Conservation (phyloP, 1,139 yeast genomes). For the Oligophagozyma castellii region DNA sequence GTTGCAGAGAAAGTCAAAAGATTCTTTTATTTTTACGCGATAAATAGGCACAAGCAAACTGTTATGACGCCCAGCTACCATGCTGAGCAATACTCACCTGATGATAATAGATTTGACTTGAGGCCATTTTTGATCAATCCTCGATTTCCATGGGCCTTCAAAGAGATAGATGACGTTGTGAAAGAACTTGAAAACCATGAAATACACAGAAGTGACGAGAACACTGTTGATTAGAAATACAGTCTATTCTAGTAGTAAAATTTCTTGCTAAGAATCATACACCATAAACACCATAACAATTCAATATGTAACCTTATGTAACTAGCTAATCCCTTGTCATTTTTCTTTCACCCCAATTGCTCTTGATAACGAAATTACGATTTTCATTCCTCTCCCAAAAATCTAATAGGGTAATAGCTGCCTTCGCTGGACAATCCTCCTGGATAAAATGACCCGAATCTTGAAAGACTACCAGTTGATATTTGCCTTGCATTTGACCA, state of each 20-base stretch:
- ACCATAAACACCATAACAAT: no score
- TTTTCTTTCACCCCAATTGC: slow-evolving; percentile 29
- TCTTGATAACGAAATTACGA: slow-evolving; percentile 23
- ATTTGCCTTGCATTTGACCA: slow-evolving; percentile 96
- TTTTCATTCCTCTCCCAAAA: slow-evolving; percentile 40
- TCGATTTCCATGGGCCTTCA: slow-evolving; percentile 80
- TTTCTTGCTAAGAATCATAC: no score
- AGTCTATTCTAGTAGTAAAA: no score
- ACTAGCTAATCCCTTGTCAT: no score
- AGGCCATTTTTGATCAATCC: slow-evolving; percentile 90
- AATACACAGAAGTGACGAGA: slow-evolving; percentile 8
- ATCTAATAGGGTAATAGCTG: slow-evolving; percentile 44
- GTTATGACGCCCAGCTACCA: slow-evolving; percentile 93
- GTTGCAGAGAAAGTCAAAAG: slow-evolving; percentile 86
- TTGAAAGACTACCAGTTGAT: slow-evolving; percentile 73
- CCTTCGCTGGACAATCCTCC: slow-evolving; percentile 68
- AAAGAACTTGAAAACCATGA: slow-evolving; percentile 33
- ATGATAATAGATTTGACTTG: slow-evolving; percentile 88
- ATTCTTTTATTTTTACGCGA: slow-evolving; percentile 85
- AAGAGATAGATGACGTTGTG: slow-evolving; percentile 72
- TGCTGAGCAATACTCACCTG: slow-evolving; percentile 96
- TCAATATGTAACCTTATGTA: no score
- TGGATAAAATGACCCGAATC: slow-evolving; percentile 86
- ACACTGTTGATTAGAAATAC: slow-evolving; percentile 21
- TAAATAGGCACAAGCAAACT: slow-evolving; percentile 93